These are phyloP conservation scores for Eucalyptus pauciflora DNA, from an alignment of 345 rosid species.

Conservation along the genomic window DNA sequence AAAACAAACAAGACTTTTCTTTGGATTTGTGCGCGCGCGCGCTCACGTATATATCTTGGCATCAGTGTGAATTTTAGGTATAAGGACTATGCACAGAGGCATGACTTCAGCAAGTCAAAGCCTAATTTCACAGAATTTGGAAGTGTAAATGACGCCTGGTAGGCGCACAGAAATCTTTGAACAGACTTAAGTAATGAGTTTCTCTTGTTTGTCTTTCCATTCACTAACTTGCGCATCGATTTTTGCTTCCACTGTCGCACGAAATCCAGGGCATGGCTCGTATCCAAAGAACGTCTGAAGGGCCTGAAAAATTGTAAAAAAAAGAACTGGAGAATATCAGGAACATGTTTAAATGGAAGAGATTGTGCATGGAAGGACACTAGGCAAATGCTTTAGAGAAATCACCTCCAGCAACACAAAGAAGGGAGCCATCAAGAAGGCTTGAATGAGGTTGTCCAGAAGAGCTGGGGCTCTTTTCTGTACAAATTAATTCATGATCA, in stretches of 20 bases:
- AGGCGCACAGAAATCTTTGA: neutral
- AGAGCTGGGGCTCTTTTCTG: conserved; percentile 67
- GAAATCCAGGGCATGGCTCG: conserved; percentile 52
- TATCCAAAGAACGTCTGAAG: conserved; percentile 32
- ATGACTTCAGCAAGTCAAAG: neutral
- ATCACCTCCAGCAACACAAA: conserved; percentile 55
- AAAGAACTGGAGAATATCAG: neutral
- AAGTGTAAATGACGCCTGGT: no score
- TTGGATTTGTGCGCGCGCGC: neutral
- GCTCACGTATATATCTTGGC: neutral
- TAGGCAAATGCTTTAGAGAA: neutral
- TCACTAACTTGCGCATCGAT: conserved; percentile 21
- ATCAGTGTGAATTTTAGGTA: neutral
- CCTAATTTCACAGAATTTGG: neutral
- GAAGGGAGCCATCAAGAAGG: conserved; percentile 58
- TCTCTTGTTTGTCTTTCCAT: conserved; percentile 40
- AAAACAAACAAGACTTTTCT: neutral
- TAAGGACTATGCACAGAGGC: neutral
- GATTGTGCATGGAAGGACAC: neutral
- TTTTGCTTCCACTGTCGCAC: conserved; percentile 24
- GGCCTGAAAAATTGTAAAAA: conserved; percentile 14
- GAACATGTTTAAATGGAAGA: neutral
- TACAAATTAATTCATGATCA: neutral
- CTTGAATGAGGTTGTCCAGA: conserved; percentile 45
- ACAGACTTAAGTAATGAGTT: conserved; percentile 7